Conservation (phyloP, 345 rosid genomes). For the Corchorus olitorius region DNA sequence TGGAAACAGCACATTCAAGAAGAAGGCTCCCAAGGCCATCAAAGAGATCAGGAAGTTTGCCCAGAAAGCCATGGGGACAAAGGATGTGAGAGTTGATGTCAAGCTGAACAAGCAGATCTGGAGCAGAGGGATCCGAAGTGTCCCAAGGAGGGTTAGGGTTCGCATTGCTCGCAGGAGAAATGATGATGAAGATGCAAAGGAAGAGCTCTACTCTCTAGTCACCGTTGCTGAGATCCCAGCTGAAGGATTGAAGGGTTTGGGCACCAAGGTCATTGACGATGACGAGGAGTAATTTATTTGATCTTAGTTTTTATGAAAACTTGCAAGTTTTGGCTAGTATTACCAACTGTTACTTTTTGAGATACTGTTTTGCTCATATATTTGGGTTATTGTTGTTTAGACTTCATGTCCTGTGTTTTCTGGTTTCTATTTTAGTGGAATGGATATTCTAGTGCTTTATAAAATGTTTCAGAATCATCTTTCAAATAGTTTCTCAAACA, state of each 20-base stretch:
- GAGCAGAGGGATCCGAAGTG: slow-evolving; percentile 70
- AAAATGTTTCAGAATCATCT: not conserved
- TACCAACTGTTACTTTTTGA: not conserved
- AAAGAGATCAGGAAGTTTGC: slow-evolving; percentile 71
- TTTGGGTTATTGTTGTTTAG: not conserved
- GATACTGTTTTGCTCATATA: not conserved
- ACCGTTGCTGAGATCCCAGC: slow-evolving; percentile 59
- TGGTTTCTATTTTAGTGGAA: not conserved
- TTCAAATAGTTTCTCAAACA: not conserved
- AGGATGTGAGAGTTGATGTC: slow-evolving; percentile 52
- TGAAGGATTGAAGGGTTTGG: slow-evolving; percentile 56
- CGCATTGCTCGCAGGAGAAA: slow-evolving; percentile 66
- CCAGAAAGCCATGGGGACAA: slow-evolving; percentile 58
- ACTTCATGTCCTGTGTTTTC: not conserved
- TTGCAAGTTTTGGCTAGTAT: slow-evolving; percentile 14
- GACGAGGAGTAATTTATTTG: slow-evolving; percentile 50
- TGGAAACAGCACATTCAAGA: slow-evolving; percentile 61
- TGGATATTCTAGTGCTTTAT: not conserved
- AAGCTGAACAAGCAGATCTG: slow-evolving; percentile 68
- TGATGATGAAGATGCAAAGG: slow-evolving; percentile 70
- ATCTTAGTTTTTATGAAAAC: slow-evolving; percentile 1
- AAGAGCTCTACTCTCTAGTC: slow-evolving; percentile 66
- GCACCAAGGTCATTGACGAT: slow-evolving; percentile 64
- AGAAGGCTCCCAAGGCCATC: slow-evolving; percentile 73
- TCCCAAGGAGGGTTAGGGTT: slow-evolving; percentile 65